Evolutionary conservation across 345 rosid genomes (phyloP).

Genomic region (Populus deltoides): DNA sequence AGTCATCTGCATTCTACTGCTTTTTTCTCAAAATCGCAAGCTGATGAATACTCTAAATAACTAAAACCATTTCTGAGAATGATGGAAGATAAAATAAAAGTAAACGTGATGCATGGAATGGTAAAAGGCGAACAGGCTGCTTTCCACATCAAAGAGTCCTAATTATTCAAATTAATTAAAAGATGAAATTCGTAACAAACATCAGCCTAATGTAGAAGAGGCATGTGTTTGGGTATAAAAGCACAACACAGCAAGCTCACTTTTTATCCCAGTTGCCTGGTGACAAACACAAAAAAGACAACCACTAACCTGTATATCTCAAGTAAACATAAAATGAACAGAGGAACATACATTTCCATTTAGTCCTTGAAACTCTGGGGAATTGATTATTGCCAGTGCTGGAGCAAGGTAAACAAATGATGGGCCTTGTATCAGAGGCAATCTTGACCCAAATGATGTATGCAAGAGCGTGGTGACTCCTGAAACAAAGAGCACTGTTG

Average conservation of each 20-base stretch:
- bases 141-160: background rate
- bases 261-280: background rate
- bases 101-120: background rate
- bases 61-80: background rate
- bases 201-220: background rate
- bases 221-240: background rate
- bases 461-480: conserved; percentile 90
- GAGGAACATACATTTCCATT: conserved; percentile 73
- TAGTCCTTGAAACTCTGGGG: conserved; percentile 81
- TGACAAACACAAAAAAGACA: conserved; percentile 5
- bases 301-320: background rate
- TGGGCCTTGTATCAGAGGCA: conserved; percentile 95
- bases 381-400: conserved; percentile 78
- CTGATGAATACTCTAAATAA: background rate
- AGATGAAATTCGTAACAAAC: background rate
- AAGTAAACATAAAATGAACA: background rate
- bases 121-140: background rate
- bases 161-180: background rate
- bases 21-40: background rate
- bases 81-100: background rate
- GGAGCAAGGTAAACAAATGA: conserved; percentile 93
- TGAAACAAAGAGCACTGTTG: conserved; percentile 82
- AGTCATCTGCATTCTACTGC: background rate
- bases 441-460: conserved; percentile 82
- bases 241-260: background rate